Evolutionary conservation across 306 rosid species (phyloP), one percentile per base, ranked within the genome.

Genomic region (Lathyrus tuberosus): DNA sequence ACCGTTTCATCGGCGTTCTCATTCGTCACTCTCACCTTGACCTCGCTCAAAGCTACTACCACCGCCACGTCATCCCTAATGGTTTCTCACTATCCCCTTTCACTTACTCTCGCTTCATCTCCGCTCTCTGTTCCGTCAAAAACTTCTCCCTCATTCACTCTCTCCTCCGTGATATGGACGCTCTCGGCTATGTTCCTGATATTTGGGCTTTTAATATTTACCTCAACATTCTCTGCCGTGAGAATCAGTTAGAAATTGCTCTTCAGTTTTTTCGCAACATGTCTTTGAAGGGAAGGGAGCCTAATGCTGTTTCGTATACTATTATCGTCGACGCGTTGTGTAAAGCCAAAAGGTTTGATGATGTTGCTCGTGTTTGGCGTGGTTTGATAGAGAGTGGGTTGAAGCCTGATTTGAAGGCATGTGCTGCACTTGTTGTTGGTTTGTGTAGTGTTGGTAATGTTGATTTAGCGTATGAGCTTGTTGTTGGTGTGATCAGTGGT

Each of bases 181-280:
- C 52, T 22, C 79, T 94, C 0, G 96, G 96, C 1, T 71, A 48
- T 33, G 76, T 88, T 56, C 95, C 92, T 5, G 97, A 94, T 33
- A 94, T 88, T 67, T 88, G 97, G 99, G 90, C 99, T 37, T 84
- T 88, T 65, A 94, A 94, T 79, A 86, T 84, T 37, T 91, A 87
- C 74, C 85, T 94, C 78, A 71, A 75, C 76, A 79, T 83, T 51
- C 65, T 94, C 47, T 88, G 89, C 51, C 72, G 81, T 1, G 87
- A 90, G 44, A 79, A 80, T 70, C 79, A 68, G 44, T 28, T 84
- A 54, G 84, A 84, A 7, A 66, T 69, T 13, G 95, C 91, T 37
- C 14, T 90, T 61, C 64, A 84, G 8, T 56, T 88, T 13, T 87
- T 88, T 14, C 43, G 15, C 22, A 51, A 67, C 41, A 82, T 88